These are phyloP conservation scores for Haematococcus lacustris DNA, from an alignment of 139 green algal genomes.

Conservation along the genomic window DNA sequence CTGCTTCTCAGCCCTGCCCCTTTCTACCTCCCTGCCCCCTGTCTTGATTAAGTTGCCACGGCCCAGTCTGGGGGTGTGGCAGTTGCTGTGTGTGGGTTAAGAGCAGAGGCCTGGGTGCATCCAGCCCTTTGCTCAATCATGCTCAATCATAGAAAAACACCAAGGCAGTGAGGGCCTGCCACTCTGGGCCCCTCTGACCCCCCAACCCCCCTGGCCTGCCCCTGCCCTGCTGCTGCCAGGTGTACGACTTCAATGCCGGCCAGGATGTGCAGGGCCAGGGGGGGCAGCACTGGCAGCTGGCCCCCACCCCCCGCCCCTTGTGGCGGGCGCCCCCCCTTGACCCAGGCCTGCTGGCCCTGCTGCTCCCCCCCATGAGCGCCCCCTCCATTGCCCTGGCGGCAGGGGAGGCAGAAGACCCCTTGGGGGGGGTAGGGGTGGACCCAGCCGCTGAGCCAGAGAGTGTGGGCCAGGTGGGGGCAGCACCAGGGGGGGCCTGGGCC, in stretches of 20 bases:
- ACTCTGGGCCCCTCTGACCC: not conserved
- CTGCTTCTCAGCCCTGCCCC: not conserved
- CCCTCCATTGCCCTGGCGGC: no score
- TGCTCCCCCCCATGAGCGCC: no score
- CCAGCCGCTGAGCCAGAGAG: no score
- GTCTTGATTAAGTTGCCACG: not conserved
- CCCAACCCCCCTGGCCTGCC: not conserved
- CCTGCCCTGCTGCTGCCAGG: conserved; percentile 1
- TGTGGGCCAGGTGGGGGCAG: no score
- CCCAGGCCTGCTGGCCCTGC: no score
- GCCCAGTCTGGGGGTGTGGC: not conserved
- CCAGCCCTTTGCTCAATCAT: not conserved
- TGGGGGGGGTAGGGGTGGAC: no score
- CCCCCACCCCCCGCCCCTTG: not conserved
- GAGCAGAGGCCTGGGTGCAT: not conserved
- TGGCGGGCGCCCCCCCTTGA: not conserved
- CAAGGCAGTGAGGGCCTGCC: not conserved
- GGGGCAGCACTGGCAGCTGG: not conserved
- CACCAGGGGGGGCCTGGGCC: no score
- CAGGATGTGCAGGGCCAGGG: conserved; percentile 14
- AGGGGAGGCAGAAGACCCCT: no score
- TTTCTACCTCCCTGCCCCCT: not conserved
- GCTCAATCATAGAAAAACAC: not conserved
- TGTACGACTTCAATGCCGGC: conserved; percentile 27
- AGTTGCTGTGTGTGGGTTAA: not conserved